Base-by-base conservation (phyloP, 257 asterid genomes). In the Buddleja alternifolia region DNA sequence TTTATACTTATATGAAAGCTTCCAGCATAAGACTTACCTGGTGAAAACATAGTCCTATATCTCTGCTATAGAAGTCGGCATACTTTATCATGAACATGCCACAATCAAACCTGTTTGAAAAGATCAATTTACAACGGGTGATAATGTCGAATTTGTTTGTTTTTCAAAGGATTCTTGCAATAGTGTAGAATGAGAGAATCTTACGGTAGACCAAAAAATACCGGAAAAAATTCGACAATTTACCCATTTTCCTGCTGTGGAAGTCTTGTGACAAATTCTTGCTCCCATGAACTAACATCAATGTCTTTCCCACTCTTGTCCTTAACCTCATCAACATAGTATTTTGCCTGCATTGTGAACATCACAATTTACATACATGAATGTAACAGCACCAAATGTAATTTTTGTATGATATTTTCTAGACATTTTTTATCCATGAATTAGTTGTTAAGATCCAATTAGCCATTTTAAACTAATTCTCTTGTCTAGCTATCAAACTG, bases 61-160 rank as follows among this genome's bases (percentile, higher is more conserved):
- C 89, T 83, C 89, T 81, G 76, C 90, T 84, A 46, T 84, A 80
- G 74, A 88, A 88, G 81, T 88, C 96, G 0, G 75, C 78, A 77
- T 88, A 88, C 76, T 88, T 88, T 81, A 86, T 69, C 90, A 88
- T 86, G 84, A 88, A 88, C 80, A 88, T 76, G 25, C 96, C 96
- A 73, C 96, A 88, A 72, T 88, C 96, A 17, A 55, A 88, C 82
- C 95, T 88, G 87, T 55, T 66, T 24, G 66, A 29, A 45, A 40
- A 72, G 20, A 71, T 60, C 58, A 70, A 47, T 21, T 65, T 11
- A 44, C 15, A 17, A 46, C 37, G 16, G 12, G 21, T 16, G 36
- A 47, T 46, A 47, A 58, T 17, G 58, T 14, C 61, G 34, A 17
- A 48, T 25, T 7, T 14, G 15, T 45, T 40, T 40, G 34, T 65